Conservation (phyloP, 345 rosid species). For the Microthlaspi erraticum region DNA sequence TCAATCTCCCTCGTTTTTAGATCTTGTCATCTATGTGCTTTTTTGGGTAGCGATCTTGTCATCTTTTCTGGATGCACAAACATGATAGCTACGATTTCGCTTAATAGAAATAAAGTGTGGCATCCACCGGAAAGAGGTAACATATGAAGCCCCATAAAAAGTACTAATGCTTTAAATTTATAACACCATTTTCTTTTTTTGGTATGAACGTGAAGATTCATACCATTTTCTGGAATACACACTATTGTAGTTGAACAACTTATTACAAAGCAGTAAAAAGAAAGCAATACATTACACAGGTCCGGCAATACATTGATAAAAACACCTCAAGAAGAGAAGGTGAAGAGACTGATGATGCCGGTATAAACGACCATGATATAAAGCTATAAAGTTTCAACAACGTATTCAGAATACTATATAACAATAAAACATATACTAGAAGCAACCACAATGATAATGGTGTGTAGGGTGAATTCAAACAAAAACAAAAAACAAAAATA, state of each 20-base stretch:
- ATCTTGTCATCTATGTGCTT: neutral
- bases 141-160: neutral
- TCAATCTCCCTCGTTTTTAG: neutral
- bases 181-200: conserved; percentile 25
- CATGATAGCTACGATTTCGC: neutral
- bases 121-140: neutral
- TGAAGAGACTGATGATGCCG: no score
- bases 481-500: conserved; percentile 26
- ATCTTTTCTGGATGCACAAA: neutral
- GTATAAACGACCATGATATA: no score
- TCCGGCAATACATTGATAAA: no score
- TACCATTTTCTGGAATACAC: no score
- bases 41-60: neutral
- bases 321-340: no score
- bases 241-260: no score
- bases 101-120: neutral
- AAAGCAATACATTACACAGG: no score
- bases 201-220: no score
- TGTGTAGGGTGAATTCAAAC: conserved; percentile 12
- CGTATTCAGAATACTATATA: conserved; percentile 33
- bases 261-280: no score
- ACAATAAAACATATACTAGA: conserved; percentile 36
- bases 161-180: conserved; percentile 13
- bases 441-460: conserved; percentile 39
- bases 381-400: conserved; percentile 30